These are phyloP conservation scores for Rhodocollybia butyracea DNA, from an alignment of 768 basidiomycete species.

Conservation along the genomic window DNA sequence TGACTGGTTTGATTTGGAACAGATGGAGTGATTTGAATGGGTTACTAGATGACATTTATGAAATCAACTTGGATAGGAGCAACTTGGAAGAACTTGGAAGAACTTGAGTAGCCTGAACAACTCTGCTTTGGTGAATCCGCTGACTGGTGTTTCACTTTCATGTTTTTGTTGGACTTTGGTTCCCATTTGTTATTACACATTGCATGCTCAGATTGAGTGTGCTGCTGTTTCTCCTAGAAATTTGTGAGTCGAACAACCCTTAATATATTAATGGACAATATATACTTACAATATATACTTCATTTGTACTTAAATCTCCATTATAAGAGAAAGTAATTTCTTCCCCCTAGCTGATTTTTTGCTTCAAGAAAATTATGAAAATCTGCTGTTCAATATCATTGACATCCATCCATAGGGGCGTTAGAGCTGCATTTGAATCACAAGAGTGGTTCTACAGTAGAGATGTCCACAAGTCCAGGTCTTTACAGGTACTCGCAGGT, in stretches of 20 bases:
- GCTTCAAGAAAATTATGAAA: constrained; percentile 60
- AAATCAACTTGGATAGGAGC: no score
- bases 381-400: constrained; percentile 67
- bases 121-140: not conserved
- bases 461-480: no score
- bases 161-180: not conserved
- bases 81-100: no score
- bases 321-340: constrained; percentile 79
- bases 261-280: not conserved
- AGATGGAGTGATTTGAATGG: no score
- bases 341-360: constrained; percentile 60
- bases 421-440: constrained; percentile 75
- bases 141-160: not conserved
- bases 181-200: not conserved
- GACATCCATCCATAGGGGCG: constrained; percentile 79
- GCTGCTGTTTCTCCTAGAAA: not conserved
- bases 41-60: no score
- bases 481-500: no score
- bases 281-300: no score
- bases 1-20: no score
- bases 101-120: no score
- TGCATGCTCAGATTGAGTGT: not conserved
- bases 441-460: constrained; percentile 97
- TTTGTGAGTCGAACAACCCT: not conserved
- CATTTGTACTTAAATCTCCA: constrained; percentile 44